A percentile compares a stretch with the other conserved stretches of the same genome.
phyloP scores from a whole-genome alignment of 2,329 filamentous ascomycete genomes.

The Colletotrichum cuscutae region DNA sequence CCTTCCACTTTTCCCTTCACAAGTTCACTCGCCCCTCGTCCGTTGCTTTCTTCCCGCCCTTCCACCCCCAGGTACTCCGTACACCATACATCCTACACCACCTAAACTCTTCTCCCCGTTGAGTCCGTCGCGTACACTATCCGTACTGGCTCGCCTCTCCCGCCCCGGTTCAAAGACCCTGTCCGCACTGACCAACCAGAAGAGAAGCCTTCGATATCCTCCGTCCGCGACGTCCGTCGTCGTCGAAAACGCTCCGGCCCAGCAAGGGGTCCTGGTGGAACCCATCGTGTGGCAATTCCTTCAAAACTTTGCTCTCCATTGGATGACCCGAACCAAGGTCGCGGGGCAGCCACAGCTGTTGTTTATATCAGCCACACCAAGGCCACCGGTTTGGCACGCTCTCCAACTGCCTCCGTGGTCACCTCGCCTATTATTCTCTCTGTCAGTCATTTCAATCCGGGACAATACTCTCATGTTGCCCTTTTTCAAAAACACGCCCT shows the following conservation, averaged over 20 bases:
- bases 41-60: neutral
- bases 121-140: neutral
- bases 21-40: neutral
- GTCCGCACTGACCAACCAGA: conserved; percentile 17
- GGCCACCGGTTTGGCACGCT: conserved; percentile 14
- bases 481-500: conserved; percentile 4
- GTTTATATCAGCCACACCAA: conserved; percentile 35
- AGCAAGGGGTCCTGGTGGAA: conserved; percentile 26
- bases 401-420: conserved; percentile 16
- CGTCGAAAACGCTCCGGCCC: conserved; percentile 33
- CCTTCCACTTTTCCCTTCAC: neutral
- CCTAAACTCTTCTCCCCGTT: neutral
- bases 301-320: neutral
- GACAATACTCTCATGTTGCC: conserved; percentile 32
- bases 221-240: conserved; percentile 19
- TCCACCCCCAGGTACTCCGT: neutral
- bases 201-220: conserved; percentile 19
- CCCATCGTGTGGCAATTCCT: conserved; percentile 26
- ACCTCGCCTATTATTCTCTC: conserved; percentile 16
- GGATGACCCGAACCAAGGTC: conserved; percentile 18
- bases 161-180: conserved; percentile 1
- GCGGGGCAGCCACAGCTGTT: conserved; percentile 34
- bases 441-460: neutral
- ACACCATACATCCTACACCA: neutral
- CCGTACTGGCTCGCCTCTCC: conserved; percentile 6